These are phyloP conservation scores for Litchi chinensis DNA, from an alignment of 345 rosid genomes.

Conservation along the genomic window DNA sequence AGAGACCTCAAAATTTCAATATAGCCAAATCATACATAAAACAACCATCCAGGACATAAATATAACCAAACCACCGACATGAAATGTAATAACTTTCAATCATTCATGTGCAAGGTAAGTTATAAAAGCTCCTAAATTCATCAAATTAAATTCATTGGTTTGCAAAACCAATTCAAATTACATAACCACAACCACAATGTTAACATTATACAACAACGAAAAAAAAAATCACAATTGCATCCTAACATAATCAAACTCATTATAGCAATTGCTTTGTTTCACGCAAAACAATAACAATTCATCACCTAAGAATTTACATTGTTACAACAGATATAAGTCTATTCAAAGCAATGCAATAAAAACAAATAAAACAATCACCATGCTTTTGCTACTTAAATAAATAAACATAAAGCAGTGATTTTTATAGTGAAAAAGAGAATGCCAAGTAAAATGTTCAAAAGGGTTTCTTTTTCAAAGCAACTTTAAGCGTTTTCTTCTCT, in stretches of 20 bases:
- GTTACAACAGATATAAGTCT: not conserved
- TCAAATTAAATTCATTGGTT: not conserved
- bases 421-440: not conserved
- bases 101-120: not conserved
- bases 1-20: constrained; percentile 21
- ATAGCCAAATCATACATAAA: not conserved
- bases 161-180: not conserved
- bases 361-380: not conserved
- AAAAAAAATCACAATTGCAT: too few species aligned
- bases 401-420: not conserved
- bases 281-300: not conserved
- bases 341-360: too few species aligned
- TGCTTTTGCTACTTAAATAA: not conserved
- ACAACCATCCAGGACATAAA: constrained; percentile 1
- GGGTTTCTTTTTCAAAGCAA: constrained; percentile 3
- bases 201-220: not conserved
- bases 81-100: not conserved
- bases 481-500: not conserved
- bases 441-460: not conserved
- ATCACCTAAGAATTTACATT: not conserved
- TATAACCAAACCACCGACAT: constrained; percentile 21
- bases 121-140: not conserved
- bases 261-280: not conserved
- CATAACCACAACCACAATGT: not conserved
- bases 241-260: constrained; percentile 2